phyloP scores from a whole-genome alignment of 331 rosid genomes.

The Rosa hybrid region DNA sequence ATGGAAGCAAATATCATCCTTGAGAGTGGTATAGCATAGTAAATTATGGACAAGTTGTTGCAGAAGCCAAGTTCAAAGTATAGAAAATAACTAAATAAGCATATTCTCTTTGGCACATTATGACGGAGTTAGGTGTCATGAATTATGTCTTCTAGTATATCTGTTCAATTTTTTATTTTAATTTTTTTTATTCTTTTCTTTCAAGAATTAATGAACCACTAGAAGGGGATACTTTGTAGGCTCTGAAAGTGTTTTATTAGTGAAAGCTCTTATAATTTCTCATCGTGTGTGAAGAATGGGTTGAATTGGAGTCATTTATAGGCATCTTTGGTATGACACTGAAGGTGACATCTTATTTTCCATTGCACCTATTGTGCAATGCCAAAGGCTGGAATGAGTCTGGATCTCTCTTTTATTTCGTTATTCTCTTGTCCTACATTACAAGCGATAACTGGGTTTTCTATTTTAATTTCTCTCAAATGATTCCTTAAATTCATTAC shows the following conservation, averaged over 20 bases:
- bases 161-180: neutral
- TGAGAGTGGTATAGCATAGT: neutral
- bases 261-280: neutral
- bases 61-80: neutral
- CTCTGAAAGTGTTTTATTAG: neutral
- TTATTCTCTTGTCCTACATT: neutral
- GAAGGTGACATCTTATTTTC: neutral
- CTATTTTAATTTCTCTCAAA: neutral
- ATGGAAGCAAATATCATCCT: neutral
- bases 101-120: neutral
- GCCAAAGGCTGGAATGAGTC: neutral
- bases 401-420: neutral
- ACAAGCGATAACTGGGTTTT: neutral
- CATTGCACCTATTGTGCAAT: neutral
- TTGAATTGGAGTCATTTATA: neutral
- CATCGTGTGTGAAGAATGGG: neutral
- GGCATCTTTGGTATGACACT: neutral
- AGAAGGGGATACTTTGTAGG: neutral
- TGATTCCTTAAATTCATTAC: neutral
- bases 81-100: neutral
- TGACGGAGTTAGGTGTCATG: neutral
- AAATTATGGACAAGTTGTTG: slow-evolving; percentile 2
- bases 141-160: neutral
- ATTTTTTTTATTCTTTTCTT: neutral
- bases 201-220: neutral